phyloP scores from a whole-genome alignment of 2,329 filamentous ascomycete genomes.

The Ceratocystis cacaofunesta region DNA sequence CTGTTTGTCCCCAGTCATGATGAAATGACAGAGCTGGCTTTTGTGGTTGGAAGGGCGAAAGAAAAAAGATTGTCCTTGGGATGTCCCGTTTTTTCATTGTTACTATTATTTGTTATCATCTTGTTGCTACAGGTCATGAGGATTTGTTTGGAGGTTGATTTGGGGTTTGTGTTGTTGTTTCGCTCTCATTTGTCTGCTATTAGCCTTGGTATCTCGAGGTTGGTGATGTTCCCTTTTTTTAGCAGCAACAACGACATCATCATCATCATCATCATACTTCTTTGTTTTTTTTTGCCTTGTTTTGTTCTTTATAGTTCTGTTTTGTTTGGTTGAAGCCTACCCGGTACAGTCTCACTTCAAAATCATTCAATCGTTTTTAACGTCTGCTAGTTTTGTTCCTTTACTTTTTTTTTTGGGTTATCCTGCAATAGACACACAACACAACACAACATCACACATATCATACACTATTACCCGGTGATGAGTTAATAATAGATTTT shows the following conservation, averaged over 20 bases:
- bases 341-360: background rate
- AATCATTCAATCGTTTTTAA: background rate
- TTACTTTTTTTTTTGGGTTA: background rate
- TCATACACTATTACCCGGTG: too few relatives aligned
- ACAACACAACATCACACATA: background rate
- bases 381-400: constrained; percentile 1
- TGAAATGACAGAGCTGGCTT: background rate
- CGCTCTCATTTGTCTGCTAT: too few relatives aligned
- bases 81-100: background rate
- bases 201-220: too few relatives aligned
- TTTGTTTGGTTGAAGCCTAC: constrained; percentile 6
- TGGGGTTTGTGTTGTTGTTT: background rate
- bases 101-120: constrained; percentile 1
- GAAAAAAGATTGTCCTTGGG: background rate
- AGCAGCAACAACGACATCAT: background rate
- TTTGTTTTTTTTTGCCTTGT: background rate
- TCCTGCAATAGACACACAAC: background rate
- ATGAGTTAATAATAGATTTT: constrained; percentile 2
- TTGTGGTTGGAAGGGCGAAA: background rate
- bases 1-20: background rate
- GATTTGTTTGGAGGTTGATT: too few relatives aligned
- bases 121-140: background rate
- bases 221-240: too few relatives aligned
- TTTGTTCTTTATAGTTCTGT: constrained; percentile 3
- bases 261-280: background rate